These are phyloP conservation scores for Xylariales sp. DNA, from an alignment of 2,329 filamentous ascomycete species.

Conservation along the genomic window DNA sequence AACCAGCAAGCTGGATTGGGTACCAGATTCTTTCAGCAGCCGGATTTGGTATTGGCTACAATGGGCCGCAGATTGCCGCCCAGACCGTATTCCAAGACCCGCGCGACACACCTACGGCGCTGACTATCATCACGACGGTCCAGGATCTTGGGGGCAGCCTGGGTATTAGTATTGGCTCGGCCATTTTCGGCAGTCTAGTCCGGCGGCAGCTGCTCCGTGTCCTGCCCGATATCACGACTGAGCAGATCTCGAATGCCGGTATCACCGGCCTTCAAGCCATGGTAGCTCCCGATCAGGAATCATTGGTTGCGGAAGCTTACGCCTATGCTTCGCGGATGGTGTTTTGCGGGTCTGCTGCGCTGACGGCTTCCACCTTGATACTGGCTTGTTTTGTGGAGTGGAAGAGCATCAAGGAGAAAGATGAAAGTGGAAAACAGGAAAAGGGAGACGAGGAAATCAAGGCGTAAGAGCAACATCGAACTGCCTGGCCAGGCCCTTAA, in stretches of 20 bases:
- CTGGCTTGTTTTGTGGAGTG: neutral
- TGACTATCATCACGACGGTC: neutral
- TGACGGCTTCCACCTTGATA: neutral
- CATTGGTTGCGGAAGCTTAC: neutral
- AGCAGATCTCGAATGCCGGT: neutral
- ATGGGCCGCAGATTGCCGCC: neutral
- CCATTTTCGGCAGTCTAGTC: neutral
- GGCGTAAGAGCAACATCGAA: no score
- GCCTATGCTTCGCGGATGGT: neutral
- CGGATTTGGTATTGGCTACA: neutral
- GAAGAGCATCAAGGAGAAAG: neutral
- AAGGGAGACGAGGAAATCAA: no score
- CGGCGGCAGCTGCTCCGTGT: neutral
- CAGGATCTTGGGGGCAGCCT: neutral
- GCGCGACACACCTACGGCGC: neutral
- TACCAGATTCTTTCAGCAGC: neutral
- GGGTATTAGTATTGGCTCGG: neutral
- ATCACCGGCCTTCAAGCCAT: neutral
- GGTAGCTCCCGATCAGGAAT: neutral
- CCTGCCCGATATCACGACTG: neutral
- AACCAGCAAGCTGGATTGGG: neutral
- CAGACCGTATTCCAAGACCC: neutral
- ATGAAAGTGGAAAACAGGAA: no score
- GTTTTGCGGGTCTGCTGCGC: neutral
- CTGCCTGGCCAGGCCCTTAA: no score